These are phyloP conservation scores for Sugiyamaella japonica DNA, from an alignment of 1,139 yeast species.

Conservation along the genomic window DNA sequence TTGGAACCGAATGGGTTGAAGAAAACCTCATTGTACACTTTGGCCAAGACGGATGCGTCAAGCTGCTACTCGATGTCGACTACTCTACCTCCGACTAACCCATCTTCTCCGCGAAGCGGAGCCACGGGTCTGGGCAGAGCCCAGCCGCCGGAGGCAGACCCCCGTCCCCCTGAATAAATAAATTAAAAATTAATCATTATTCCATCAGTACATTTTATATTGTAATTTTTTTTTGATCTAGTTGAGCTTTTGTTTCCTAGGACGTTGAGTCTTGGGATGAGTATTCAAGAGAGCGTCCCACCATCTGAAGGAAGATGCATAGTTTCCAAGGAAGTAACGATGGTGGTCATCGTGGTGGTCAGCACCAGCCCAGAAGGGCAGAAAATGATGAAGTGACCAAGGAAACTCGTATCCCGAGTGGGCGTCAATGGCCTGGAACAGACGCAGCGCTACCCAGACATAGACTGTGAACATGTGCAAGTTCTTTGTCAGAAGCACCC, in stretches of 20 bases:
- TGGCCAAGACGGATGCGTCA: slow-evolving; percentile 45
- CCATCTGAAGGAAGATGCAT: slow-evolving; percentile 91
- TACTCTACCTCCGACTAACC: background rate
- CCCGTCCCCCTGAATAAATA: background rate
- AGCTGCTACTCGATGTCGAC: slow-evolving; percentile 10
- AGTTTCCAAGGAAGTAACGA: slow-evolving; percentile 88
- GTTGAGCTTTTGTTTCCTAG: slow-evolving; percentile 19
- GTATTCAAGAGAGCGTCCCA: slow-evolving; percentile 85
- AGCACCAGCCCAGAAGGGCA: slow-evolving; percentile 98
- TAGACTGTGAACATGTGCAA: slow-evolving; percentile 84
- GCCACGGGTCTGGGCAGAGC: slow-evolving; percentile 5
- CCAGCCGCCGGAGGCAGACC: slow-evolving; percentile 1
- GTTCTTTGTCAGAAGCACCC: slow-evolving; percentile 61
- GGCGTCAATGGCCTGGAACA: slow-evolving; percentile 94
- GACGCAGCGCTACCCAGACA: slow-evolving; percentile 81
- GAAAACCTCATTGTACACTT: slow-evolving; percentile 34
- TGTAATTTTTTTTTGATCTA: background rate
- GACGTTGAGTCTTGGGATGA: slow-evolving; percentile 31
- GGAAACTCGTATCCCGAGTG: slow-evolving; percentile 98
- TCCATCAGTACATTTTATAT: background rate
- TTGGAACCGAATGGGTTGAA: slow-evolving; percentile 32
- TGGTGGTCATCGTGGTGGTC: slow-evolving; percentile 98
- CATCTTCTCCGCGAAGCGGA: background rate
- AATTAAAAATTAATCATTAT: background rate
- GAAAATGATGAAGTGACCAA: slow-evolving; percentile 84